phyloP scores from a whole-genome alignment of 306 rosid genomes.

The Fagus crenata region DNA sequence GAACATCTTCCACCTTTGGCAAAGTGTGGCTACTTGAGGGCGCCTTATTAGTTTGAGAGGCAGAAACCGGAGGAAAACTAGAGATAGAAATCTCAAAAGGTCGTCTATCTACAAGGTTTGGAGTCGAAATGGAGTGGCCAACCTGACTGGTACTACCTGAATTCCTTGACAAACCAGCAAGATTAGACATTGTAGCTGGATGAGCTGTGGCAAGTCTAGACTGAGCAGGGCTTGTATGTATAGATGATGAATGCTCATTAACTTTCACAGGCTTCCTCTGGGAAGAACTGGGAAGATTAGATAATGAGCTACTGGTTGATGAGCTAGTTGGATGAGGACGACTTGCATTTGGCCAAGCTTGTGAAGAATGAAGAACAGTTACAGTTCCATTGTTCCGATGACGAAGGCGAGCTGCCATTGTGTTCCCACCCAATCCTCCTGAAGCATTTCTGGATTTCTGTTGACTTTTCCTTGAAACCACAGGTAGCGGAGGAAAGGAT shows the following conservation, averaged over 20 bases:
- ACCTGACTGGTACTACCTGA: background rate
- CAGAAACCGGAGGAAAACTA: background rate
- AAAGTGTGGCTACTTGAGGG: background rate
- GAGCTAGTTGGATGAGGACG: background rate
- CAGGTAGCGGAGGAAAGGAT: constrained; percentile 17
- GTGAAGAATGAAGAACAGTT: constrained; percentile 4
- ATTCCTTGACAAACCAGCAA: background rate
- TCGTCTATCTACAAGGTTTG: background rate
- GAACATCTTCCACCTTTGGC: constrained; percentile 6
- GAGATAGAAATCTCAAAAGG: background rate
- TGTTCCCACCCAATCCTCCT: background rate
- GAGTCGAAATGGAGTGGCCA: background rate
- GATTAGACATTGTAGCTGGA: background rate
- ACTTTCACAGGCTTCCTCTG: constrained; percentile 27
- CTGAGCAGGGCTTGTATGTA: constrained; percentile 12
- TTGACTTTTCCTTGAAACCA: background rate
- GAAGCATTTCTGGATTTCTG: background rate
- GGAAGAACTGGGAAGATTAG: constrained; percentile 12
- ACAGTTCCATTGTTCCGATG: background rate
- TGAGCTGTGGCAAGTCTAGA: background rate
- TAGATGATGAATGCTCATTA: constrained; percentile 35
- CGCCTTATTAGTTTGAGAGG: background rate
- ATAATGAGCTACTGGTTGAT: constrained; percentile 16
- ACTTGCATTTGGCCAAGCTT: constrained; percentile 1
- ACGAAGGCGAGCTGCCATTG: constrained; percentile 2